These are phyloP conservation scores for Geranium rotundifolium DNA, from an alignment of 345 rosid species.

Conservation along the genomic window DNA sequence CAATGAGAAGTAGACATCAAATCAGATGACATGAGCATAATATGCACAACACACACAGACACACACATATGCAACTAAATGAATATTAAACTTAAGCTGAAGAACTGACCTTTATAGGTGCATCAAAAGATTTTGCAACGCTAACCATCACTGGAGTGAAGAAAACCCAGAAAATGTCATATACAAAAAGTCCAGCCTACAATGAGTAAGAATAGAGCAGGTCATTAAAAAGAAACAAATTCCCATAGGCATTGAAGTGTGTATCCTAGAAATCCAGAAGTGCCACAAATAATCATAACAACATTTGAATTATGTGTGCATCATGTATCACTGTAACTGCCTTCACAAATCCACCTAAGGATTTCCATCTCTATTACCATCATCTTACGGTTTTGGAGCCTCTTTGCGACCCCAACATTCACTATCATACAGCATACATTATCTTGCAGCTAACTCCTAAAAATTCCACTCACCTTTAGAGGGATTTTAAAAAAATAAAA, in stretches of 20 bases:
- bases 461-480: too few relatives aligned
- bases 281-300: background rate
- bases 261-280: background rate
- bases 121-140: slow-evolving; percentile 97
- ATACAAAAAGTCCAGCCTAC: slow-evolving; percentile 91
- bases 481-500: too few relatives aligned
- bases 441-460: too few relatives aligned
- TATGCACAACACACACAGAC: background rate
- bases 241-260: too few relatives aligned
- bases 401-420: too few relatives aligned
- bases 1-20: slow-evolving; percentile 4
- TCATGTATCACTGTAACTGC: too few relatives aligned
- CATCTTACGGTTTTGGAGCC: too few relatives aligned
- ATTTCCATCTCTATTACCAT: too few relatives aligned
- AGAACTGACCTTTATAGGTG: slow-evolving; percentile 88
- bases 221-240: too few relatives aligned
- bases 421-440: too few relatives aligned
- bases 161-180: slow-evolving; percentile 99
- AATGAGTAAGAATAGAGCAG: background rate
- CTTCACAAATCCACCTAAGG: too few relatives aligned
- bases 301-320: background rate
- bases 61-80: background rate
- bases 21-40: background rate
- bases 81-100: too few relatives aligned
- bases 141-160: slow-evolving; percentile 99